Evolutionary conservation across 306 rosid genomes (phyloP), one percentile per base, ranked within the genome.

Genomic region (Inga leiocalycina): DNA sequence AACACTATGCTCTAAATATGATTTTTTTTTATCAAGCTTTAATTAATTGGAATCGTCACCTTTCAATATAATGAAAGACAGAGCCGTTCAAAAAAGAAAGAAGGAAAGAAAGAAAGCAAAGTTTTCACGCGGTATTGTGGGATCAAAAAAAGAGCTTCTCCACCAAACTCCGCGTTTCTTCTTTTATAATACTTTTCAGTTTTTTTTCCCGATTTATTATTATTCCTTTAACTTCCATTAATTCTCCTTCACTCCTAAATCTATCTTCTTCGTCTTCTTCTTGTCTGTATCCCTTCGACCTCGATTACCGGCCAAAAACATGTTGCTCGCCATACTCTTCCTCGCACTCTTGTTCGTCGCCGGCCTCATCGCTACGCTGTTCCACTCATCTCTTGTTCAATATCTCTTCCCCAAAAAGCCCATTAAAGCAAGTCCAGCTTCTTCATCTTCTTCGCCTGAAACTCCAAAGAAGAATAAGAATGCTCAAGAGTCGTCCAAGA

Each of bases 271-370:
- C 71, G 0, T 74, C 82, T 78, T 84, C 87, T 35, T 64, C 82
- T 57, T 46, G 75, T 77, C 93, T 52, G 41, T 67, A 16, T 46
- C 79, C 12, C 44, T 81, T 79, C 46, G 72, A 62, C 81, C 59
- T 20, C 12, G 19, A 49, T 12, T 10, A 14, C 1, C 56, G n/a
- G n/a, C n/a, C 20, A 67, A 32, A 46, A 85, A 64, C 8, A 93
- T 90, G 96, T 80, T 85, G 71, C 82, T 85, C n/a, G 56, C 84
- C 57, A 6, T 89, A 16, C 83, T 93, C 64, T 79, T 92, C 15
- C 48, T 90, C 34, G 80, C 83, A 3, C 71, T 95, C 46, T 72
- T 95, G 5, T 93, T 95, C 84, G 37, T 92, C 37, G 95, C 90
- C n/a, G 96, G 94, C 11, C 80, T 94, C 11, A 30, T 94, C 19